Evolutionary conservation across 192 early-diverging fungal genomes (phyloP).

Genomic region (Chytriomyces sp.): DNA sequence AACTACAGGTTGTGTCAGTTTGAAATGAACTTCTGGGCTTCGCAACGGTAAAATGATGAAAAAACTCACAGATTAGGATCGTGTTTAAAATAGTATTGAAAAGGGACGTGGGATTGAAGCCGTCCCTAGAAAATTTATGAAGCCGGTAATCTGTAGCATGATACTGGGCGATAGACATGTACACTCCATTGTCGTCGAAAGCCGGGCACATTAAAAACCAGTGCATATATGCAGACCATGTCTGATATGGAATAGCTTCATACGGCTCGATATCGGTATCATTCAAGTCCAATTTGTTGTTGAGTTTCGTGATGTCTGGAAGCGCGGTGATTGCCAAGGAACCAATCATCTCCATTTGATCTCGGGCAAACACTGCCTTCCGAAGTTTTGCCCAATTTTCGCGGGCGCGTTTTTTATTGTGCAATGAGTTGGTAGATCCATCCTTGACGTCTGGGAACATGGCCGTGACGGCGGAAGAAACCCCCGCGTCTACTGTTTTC

Average conservation of each 20-base stretch:
- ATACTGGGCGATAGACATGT: conserved; percentile 13
- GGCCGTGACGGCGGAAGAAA: too few relatives aligned
- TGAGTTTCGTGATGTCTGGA: conserved; percentile 14
- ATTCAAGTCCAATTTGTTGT: background rate
- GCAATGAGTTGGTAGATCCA: too few relatives aligned
- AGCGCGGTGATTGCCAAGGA: conserved; percentile 17
- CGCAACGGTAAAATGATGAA: background rate
- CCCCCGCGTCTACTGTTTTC: too few relatives aligned
- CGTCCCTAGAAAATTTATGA: conserved; percentile 16
- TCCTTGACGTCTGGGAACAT: too few relatives aligned
- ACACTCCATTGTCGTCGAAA: conserved; percentile 15
- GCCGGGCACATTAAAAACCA: conserved; percentile 25
- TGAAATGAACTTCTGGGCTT: background rate
- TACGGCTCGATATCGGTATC: background rate
- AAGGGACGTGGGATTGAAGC: conserved; percentile 21
- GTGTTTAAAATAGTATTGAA: background rate
- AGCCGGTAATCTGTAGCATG: conserved; percentile 3
- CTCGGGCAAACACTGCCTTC: background rate
- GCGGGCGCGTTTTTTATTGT: background rate
- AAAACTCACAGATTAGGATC: conserved; percentile 5
- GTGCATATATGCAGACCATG: background rate
- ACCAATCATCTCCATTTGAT: conserved; percentile 8
- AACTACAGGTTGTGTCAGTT: background rate
- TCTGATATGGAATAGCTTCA: background rate
- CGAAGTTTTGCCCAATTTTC: conserved; percentile 17